These are phyloP conservation scores for Lithospermum erythrorhizon DNA, from an alignment of 257 asterid genomes.

Conservation along the genomic window DNA sequence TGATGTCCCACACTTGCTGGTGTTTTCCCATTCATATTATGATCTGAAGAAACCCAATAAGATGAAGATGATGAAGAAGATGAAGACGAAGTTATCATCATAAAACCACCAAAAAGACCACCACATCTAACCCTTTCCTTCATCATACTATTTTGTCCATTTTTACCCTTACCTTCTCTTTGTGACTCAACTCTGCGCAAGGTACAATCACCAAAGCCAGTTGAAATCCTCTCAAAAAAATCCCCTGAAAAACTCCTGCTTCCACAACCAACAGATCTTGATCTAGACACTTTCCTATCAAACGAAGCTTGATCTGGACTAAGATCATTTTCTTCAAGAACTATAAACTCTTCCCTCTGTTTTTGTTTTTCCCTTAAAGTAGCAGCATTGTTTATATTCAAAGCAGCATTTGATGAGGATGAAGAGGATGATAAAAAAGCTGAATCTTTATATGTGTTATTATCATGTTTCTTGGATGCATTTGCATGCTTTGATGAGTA, in stretches of 20 bases:
- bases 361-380: constrained; percentile 36
- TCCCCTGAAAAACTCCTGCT: constrained; percentile 96
- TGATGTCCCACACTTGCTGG: constrained; percentile 23
- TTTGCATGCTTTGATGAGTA: constrained; percentile 35
- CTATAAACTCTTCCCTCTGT: constrained; percentile 41
- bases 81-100: constrained; percentile 71
- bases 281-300: constrained; percentile 82
- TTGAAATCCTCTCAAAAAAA: constrained; percentile 86
- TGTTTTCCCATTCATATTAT: constrained; percentile 19
- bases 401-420: too few relatives aligned
- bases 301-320: constrained; percentile 44
- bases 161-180: constrained; percentile 78
- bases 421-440: constrained; percentile 43
- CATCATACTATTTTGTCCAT: constrained; percentile 47
- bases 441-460: constrained; percentile 19
- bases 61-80: constrained; percentile 73
- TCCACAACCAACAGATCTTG: constrained; percentile 98
- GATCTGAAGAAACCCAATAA: constrained; percentile 49
- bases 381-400: not conserved
- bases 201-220: constrained; percentile 96
- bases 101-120: constrained; percentile 84
- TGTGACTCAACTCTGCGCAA: constrained; percentile 89
- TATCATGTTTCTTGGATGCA: constrained; percentile 24
- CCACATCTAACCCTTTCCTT: constrained; percentile 88
- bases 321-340: constrained; percentile 50